Evolutionary conservation across 1,284 basidiomycete species (phyloP), one percentile per base, ranked within the genome.

Genomic region (Singerocomus inundabilis): DNA sequence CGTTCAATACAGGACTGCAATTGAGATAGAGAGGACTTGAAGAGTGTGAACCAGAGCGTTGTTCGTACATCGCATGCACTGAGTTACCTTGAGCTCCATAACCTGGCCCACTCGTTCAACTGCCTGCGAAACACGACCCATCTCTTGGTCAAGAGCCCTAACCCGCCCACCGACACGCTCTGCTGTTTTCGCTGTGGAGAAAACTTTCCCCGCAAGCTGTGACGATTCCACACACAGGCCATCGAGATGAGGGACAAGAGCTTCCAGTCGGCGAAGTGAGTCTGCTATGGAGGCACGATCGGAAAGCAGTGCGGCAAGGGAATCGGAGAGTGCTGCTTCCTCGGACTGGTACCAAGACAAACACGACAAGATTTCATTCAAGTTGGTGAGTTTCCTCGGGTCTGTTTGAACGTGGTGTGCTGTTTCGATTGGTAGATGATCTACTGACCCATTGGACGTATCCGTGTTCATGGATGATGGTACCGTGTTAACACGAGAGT

Each of bases 101-200:
- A 93, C 87, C 66, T 92, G 88, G 1, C 81, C 82, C 5, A 96
- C 91, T 49, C 91, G 82, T 50, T 95, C 92, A 9, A 80, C 82
- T 10, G 93, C 89, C 61, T 91, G 89, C 37, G 87, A 81, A 12
- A 98, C 88, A 35, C 93, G 79, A 28, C 82, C 78, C 80, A 96
- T 93, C 72, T 98, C 92, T 62, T 93, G 88, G 63, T 98, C 95
- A 44, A 99, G 76, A 5, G 81, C 76, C 29, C 90, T 77, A 8
- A 99, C 94, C 43, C 88, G 87, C 26, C 91, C 89, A 6, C 94
- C 92, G 9, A 99, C 91, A 46, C 94, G 77, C 60, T 93, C 85
- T 21, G 94, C 95, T 2, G 92, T 96, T 53, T 83, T 77, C 9
- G 89, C 88, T 0, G 89, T 92, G 18, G 72, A 72, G 1, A 78